Evolutionary conservation across 1,284 basidiomycete genomes (phyloP).

Genomic region (Ustilago curta): DNA sequence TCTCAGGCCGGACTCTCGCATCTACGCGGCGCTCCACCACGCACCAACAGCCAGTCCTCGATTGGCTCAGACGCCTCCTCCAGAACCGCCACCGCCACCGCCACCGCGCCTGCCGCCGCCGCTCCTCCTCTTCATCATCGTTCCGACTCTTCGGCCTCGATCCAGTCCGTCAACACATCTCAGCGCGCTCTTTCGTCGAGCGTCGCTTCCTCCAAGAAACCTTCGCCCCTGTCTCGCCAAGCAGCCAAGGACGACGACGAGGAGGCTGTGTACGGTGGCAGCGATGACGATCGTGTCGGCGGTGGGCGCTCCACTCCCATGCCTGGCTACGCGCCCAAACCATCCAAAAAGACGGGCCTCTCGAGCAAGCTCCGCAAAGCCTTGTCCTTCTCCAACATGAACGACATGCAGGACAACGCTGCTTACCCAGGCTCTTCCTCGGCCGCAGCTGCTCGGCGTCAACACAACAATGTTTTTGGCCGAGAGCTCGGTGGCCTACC

Average conservation of each 20-base stretch:
- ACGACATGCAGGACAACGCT: slow-evolving; percentile 43
- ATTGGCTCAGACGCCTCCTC: slow-evolving; percentile 36
- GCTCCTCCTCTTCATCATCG: slow-evolving; percentile 29
- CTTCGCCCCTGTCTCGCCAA: slow-evolving; percentile 60
- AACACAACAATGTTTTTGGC: slow-evolving; percentile 22
- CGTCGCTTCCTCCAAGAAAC: slow-evolving; percentile 49
- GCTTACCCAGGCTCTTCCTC: slow-evolving; percentile 9
- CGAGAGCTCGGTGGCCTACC: slow-evolving; percentile 40
- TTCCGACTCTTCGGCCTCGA: slow-evolving; percentile 37
- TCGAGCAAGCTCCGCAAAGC: slow-evolving; percentile 63
- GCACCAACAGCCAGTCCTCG: slow-evolving; percentile 48
- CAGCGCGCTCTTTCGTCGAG: slow-evolving; percentile 26
- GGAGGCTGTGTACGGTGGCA: slow-evolving; percentile 56
- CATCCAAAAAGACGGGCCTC: slow-evolving; percentile 57
- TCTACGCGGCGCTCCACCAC: slow-evolving; percentile 43
- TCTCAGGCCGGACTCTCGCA: slow-evolving; percentile 47
- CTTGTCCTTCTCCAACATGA: slow-evolving; percentile 59
- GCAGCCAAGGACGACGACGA: slow-evolving; percentile 54
- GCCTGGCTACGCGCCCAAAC: slow-evolving; percentile 49
- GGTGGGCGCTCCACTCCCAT: slow-evolving; percentile 55
- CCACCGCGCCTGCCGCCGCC: slow-evolving; percentile 5
- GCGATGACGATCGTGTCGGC: slow-evolving; percentile 56
- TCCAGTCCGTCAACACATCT: slow-evolving; percentile 31
- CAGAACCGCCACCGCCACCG: slow-evolving; percentile 22
- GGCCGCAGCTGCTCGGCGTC: slow-evolving; percentile 21